phyloP scores from a whole-genome alignment of 164 flowering plant species.

The Magnolia officinalis region DNA sequence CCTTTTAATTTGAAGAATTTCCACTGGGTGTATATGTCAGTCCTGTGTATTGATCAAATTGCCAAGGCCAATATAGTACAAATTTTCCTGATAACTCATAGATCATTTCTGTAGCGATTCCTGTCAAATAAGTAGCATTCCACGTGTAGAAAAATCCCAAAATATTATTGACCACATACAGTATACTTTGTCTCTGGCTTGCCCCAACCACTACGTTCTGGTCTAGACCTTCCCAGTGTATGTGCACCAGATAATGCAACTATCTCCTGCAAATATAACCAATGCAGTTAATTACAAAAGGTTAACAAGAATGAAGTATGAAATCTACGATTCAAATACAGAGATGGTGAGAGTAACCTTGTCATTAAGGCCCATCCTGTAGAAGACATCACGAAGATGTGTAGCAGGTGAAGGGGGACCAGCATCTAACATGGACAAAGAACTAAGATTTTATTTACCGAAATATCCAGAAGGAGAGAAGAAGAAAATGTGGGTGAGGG shows the following conservation, averaged over 20 bases:
- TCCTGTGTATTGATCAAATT: too few species aligned
- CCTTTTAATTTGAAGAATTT: too few species aligned
- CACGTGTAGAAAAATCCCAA: background rate
- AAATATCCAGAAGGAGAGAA: background rate
- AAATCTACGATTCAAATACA: slow-evolving; percentile 1
- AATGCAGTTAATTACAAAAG: background rate
- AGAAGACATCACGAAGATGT: slow-evolving; percentile 89
- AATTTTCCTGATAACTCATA: too few species aligned
- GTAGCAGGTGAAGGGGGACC: slow-evolving; percentile 92
- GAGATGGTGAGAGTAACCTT: slow-evolving; percentile 45
- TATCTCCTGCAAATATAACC: slow-evolving; percentile 61
- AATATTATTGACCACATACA: slow-evolving; percentile 36
- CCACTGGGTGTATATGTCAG: too few species aligned
- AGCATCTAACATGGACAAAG: slow-evolving; percentile 55
- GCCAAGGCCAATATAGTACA: too few species aligned
- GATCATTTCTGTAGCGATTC: background rate
- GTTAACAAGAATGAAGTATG: background rate
- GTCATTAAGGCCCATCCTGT: slow-evolving; percentile 93
- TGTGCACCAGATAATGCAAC: slow-evolving; percentile 99
- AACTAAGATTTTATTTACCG: background rate
- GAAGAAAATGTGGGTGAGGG: background rate
- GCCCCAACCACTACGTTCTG: slow-evolving; percentile 99
- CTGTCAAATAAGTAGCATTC: background rate
- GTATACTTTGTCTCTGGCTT: slow-evolving; percentile 95
- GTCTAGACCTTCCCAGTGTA: slow-evolving; percentile 92